Evolutionary conservation across 108 stramenopile species (phyloP), one percentile per base, ranked within the genome.

Genomic region (Schizochytrium sp.): DNA sequence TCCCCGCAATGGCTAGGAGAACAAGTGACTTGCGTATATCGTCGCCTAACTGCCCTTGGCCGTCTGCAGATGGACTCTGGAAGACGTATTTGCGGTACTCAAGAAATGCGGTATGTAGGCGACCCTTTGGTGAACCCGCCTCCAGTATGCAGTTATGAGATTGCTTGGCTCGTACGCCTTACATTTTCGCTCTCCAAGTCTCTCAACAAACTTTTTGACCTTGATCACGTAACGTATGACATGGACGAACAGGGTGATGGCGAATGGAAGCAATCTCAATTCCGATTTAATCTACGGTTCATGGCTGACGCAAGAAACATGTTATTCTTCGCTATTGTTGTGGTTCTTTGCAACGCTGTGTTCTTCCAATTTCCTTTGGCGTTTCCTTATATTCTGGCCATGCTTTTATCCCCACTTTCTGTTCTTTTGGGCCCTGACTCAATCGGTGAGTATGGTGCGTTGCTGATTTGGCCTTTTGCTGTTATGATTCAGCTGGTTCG

Each of bases 81-180:
- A 5, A 83, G 10, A 53, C 47, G 53, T n/a, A 53, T 55, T n/a
- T 83, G 76, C 28, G 53, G 50, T 10, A 40, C 12, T 0, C 50
- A 83, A 10, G 53, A 83, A n/a, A 55, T 83, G 53, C 50, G 28
- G 28, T 83, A 83, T 50, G 76, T 83, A 7, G 76, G 76, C 53
- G 76, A 83, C 28, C 76, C 76, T 10, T 50, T 83, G 47, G 76
- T 83, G 53, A 83, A 83, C 2, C 76, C 76, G 47, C 76, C 76
- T 40, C 76, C 76, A 0, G 76, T 83, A 13, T 83, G 76, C 28
- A 55, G 50, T 53, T 83, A 83, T 53, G 76, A 83, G 76, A 17
- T 83, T 83, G 76, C 50, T 53, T 83, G 47, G 47, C 76, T 83
- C 76, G 76, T 83, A 8, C 3, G 76, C 15, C 10, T 83, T 0